Base-by-base conservation (phyloP, 768 basidiomycete genomes). In the Lanmaoa pseudosensibilis region DNA sequence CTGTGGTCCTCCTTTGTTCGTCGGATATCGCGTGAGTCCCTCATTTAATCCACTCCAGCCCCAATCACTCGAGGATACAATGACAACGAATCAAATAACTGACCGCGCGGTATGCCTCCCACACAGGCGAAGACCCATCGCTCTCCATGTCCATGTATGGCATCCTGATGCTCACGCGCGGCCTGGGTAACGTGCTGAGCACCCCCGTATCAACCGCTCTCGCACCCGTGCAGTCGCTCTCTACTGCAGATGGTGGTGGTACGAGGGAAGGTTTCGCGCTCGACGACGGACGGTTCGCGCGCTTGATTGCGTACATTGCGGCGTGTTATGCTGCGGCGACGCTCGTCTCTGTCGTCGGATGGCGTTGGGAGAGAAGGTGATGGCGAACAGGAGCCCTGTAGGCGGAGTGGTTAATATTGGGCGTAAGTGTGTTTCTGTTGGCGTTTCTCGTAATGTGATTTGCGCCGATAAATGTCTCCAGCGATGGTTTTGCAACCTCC, bases 1-100 rank as follows among this genome's bases (percentile, higher is more conserved):
- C 23, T 47, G 30, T 54, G 46, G 53, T 11, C 53, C 13, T 46
- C 32, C 53, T 54, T 54, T 32, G 19, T 54, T 5, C 38, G 45
- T 23, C 38, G 15, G 23, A 39, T 54, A 16, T 46, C 45, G 2
- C 25, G 36, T 39, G 37, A 38, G 52, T 54, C 12, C 10, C 36
- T 9, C 40, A 30, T 36, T 36, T 12, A 36, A 36, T 41, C 40
- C 40, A 12, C 40, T 11, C 19, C 2, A 15, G 40, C 23, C 27
- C 27, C 21, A 13, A 16, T 36, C 34, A 36, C 34, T 15, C 34
- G 34, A 36, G 34, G 6, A 36, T 36, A 36, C 6, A 7, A 16
- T 36, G 34, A 36, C 34, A 36, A 16, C 15, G 34, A 16, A 16
- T 16, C 16, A 2, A 7, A 36, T 36, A 5, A 36, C 34, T 36